Evolutionary conservation across 495 filamentous ascomycete species (phyloP), one percentile per base, ranked within the genome.

Genomic region (Thozetella sp.): DNA sequence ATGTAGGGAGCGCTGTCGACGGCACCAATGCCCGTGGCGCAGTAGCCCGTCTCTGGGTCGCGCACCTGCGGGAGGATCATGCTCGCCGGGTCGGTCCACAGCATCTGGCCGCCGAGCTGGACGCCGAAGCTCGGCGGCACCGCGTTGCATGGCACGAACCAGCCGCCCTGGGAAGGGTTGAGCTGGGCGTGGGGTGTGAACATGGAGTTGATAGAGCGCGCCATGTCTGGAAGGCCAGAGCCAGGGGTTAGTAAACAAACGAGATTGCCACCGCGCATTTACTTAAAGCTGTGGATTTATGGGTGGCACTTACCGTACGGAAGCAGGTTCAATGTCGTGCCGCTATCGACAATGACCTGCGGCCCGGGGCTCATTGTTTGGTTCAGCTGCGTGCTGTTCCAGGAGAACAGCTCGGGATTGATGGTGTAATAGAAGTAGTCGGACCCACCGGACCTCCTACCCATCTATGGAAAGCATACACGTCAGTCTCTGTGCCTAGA

Each of bases 71-170:
- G 58, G 17, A 76, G 30, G n/a, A 86, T 78, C 76, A 86, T 76
- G 64, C 85, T 85, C 27, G 70, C 53, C 0, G 76, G 70, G 62
- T 86, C 76, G 52, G 83, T 78, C 43, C 66, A 75, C 64, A 85
- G 80, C 11, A 71, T 71, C 43, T 74, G 76, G 25, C 76, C 75
- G 3, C 69, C 73, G 53, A 87, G 81, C n/a, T 71, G 71, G 55
- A 89, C 67, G 20, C 74, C 78, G 19, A 86, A 74, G 17, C 62
- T 64, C 0, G 85, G 85, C 23, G 80, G 67, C 22, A 59, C 70
- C 10, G 84, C 82, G 51, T 76, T 69, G 65, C 84, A 88, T 2
- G 72, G 60, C 0, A 87, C 83, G 57, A 74, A 59, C 64, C 63
- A 70, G 6, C 67, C 62, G 12, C 75, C 73, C 2, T 69, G 22